Evolutionary conservation across 257 asterid species (phyloP), one percentile per base, ranked within the genome.

Genomic region (Fraxinus pennsylvanica): DNA sequence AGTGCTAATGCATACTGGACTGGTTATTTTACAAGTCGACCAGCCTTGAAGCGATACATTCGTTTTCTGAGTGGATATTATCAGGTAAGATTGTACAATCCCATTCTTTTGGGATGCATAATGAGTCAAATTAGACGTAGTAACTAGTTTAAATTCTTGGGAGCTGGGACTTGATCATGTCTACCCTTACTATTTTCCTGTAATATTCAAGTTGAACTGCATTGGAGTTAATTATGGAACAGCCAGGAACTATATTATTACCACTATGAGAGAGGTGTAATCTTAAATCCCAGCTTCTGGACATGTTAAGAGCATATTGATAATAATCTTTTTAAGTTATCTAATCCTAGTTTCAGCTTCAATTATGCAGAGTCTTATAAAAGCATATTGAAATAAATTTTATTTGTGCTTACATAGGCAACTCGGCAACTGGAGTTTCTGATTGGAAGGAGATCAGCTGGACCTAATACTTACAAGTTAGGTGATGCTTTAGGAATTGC

Each of bases 401-500:
- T 17, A 10, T 68, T 71, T 36, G 32, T 68, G 12, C 25, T 74
- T 74, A 47, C 73, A 52, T 79, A 93, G 98, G 96, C 92, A 54
- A 95, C 96, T 79, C 91, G 98, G 77, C 98, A 94, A 76, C 92
- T 94, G 59, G 98, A 94, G 80, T 94, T 86, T 86, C 75, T 89
- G 76, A 74, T 32, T 39, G 96, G 94, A 71, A 85, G 87, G 86
- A 87, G 82, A 84, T 81, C 92, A 22, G 71, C 1, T 54, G 79
- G 89, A 76, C 71, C 83, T 54, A 86, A 87, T 86, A 90, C 94
- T 76, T 89, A 75, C 65, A 75, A 87, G 50, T 84, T 93, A 50
- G 97, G 94, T 79, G 89, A 92, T 81, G 96, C 95, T 57, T 78
- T 93, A 74, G 98, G 96, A 71, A 80, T 90, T 79, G 89, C 94